A percentile compares a stretch with the other conserved stretches of the same genome.
Conservation (phyloP, 108 stramenopile species). For the Conticribra weissflogii region DNA sequence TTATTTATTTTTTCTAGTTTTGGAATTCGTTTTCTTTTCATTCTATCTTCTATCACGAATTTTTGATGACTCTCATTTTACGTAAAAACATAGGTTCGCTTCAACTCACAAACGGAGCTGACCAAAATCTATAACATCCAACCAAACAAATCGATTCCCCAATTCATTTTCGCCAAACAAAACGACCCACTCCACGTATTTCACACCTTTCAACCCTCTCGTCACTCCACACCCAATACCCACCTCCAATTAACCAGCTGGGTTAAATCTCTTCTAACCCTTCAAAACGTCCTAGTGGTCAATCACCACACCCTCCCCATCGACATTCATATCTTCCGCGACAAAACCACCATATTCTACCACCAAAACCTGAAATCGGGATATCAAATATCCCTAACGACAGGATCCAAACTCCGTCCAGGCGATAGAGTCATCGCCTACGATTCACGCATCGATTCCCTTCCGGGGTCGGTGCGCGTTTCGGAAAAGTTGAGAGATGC, state of each 20-base stretch:
- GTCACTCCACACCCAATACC: background rate
- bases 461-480: slow-evolving; percentile 16
- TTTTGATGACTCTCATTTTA: background rate
- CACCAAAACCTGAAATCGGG: slow-evolving; percentile 9
- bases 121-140: slow-evolving; percentile 12
- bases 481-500: slow-evolving; percentile 13
- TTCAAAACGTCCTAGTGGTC: slow-evolving; percentile 4
- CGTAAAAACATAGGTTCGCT: slow-evolving; percentile 5
- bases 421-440: slow-evolving; percentile 25
- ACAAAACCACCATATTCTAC: background rate
- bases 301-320: slow-evolving; percentile 23
- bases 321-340: slow-evolving; percentile 5
- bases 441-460: slow-evolving; percentile 23
- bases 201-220: slow-evolving; percentile 11
- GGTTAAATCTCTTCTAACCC: slow-evolving; percentile 19
- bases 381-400: slow-evolving; percentile 8
- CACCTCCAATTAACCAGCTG: slow-evolving; percentile 11
- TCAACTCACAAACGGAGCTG: slow-evolving; percentile 20
- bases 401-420: background rate
- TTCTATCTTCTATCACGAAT: background rate
- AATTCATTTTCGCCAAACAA: slow-evolving; percentile 30
- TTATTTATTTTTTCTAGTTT: background rate
- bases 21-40: background rate
- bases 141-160: slow-evolving; percentile 12
- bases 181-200: slow-evolving; percentile 1